These are phyloP conservation scores for Candida taoyuanica DNA, from an alignment of 805 yeast genomes.

Conservation along the genomic window DNA sequence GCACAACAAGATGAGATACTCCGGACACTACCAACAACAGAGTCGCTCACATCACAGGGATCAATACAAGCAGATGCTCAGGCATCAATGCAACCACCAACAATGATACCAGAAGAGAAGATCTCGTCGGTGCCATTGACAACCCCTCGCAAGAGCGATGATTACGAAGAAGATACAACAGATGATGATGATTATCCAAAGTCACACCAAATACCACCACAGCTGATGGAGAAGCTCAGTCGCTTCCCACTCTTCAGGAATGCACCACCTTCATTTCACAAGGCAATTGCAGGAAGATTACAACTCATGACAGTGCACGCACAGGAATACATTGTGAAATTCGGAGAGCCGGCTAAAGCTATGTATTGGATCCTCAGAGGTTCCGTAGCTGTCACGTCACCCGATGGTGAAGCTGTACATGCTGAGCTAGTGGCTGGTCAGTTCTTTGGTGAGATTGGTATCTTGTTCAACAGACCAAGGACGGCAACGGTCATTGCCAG, in stretches of 20 bases:
- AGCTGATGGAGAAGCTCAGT: conserved; percentile 46
- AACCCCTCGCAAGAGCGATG: background rate
- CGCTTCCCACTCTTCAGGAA: conserved; percentile 60
- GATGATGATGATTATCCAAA: conserved; percentile 10
- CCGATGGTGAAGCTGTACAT: conserved; percentile 71
- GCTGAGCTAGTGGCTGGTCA: conserved; percentile 68
- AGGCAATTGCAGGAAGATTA: conserved; percentile 53
- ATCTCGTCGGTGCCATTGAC: background rate
- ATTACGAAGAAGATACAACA: conserved; percentile 10
- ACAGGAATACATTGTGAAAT: conserved; percentile 63
- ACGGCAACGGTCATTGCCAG: conserved; percentile 76
- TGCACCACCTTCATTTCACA: conserved; percentile 64
- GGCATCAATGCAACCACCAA: too few species aligned
- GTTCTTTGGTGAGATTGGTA: conserved; percentile 78
- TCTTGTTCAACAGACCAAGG: conserved; percentile 67
- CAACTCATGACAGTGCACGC: conserved; percentile 59
- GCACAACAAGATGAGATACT: background rate
- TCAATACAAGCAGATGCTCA: background rate
- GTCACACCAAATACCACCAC: conserved; percentile 40
- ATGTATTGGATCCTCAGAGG: conserved; percentile 82
- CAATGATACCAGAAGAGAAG: background rate
- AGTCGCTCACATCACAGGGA: background rate
- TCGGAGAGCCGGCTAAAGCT: conserved; percentile 68
- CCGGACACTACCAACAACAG: background rate
- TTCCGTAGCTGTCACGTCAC: conserved; percentile 67